Evolutionary conservation across 1,284 basidiomycete species (phyloP).

Genomic region (Trametes versicolor): DNA sequence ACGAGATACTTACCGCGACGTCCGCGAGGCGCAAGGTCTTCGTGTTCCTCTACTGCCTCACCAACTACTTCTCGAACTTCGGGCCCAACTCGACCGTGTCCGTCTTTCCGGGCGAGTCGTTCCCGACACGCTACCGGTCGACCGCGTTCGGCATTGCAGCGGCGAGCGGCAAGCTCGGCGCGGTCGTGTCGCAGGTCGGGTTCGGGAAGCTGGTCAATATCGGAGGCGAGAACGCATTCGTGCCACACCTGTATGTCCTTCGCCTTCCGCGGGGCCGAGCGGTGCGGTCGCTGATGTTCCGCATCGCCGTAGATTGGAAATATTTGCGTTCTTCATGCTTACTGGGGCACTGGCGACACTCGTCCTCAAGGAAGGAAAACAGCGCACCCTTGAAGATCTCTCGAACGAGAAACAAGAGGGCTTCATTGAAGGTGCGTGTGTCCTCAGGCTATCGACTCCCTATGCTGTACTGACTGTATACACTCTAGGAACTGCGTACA

Average conservation of each 20-base stretch:
- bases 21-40: slow-evolving; percentile 54
- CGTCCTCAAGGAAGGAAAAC: slow-evolving; percentile 70
- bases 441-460: not conserved
- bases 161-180: slow-evolving; percentile 75
- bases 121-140: slow-evolving; percentile 78
- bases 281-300: not conserved
- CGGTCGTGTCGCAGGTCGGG: slow-evolving; percentile 71
- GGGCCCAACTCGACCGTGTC: slow-evolving; percentile 83
- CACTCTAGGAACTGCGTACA: slow-evolving; percentile 8
- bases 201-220: slow-evolving; percentile 58
- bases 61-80: slow-evolving; percentile 65
- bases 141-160: slow-evolving; percentile 78
- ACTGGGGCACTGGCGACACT: slow-evolving; percentile 68
- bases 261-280: not conserved
- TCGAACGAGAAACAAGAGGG: slow-evolving; percentile 60
- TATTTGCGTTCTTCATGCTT: slow-evolving; percentile 68
- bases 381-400: slow-evolving; percentile 62
- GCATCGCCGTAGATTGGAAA: slow-evolving; percentile 49
- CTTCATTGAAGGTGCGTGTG: slow-evolving; percentile 49
- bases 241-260: slow-evolving; percentile 47
- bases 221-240: slow-evolving; percentile 52
- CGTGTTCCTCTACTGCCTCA: slow-evolving; percentile 70
- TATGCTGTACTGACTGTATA: not conserved
- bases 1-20: slow-evolving; percentile 59
- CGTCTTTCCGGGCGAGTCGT: slow-evolving; percentile 75